Evolutionary conservation across 352 stramenopile species (phyloP), one percentile per base, ranked within the genome.

Genomic region (Phytophthora pistaciae): DNA sequence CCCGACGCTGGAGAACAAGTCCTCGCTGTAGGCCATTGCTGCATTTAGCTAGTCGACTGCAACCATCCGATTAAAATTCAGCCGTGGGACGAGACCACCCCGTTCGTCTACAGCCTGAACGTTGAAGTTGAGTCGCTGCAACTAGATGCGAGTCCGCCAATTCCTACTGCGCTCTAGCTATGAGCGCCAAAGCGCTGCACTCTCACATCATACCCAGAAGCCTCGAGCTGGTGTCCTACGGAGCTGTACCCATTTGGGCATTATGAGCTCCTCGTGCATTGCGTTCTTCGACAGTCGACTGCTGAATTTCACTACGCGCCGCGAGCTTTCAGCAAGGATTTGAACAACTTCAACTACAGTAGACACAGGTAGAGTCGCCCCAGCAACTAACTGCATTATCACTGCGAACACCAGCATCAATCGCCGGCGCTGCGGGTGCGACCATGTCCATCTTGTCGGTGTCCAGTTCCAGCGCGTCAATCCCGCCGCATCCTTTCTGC

Each of bases 1-100:
- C 69, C 74, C 73, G 23, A 65, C 60, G 18, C 66, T 84, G 14
- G 67, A 85, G 10, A 74, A 93, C 14, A 66, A 90, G 46, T 69
- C 70, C 13, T 56, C 59, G 18, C 49, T 77, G 29, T 77, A 70
- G 36, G 16, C 8, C 10, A 53, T n/a, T 29, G 21, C 52, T 29
- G 21, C 52, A 14, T 52, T 57, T 59, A 38, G 49, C 33, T 61
- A 66, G 25, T 36, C 36, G 53, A 49, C 40, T 49, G 40, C 40
- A 49, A 21, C 40, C 36, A 49, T 49, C 5, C 40, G 40, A 49
- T 49, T 49, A 49, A 49, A 23, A 49, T 49, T 16, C 38, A 44
- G 38, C 13, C 33, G 5, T 29, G 27, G 36, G 33, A 31, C 33
- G 9, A 33, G 29, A 33, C 1, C 11, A 42, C 36, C 25, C 11